A percentile compares a stretch with the other conserved stretches of the same genome.
These are phyloP conservation scores for Penicillium vulpinum DNA, from an alignment of 2,329 filamentous ascomycete species.

Conservation along the genomic window DNA sequence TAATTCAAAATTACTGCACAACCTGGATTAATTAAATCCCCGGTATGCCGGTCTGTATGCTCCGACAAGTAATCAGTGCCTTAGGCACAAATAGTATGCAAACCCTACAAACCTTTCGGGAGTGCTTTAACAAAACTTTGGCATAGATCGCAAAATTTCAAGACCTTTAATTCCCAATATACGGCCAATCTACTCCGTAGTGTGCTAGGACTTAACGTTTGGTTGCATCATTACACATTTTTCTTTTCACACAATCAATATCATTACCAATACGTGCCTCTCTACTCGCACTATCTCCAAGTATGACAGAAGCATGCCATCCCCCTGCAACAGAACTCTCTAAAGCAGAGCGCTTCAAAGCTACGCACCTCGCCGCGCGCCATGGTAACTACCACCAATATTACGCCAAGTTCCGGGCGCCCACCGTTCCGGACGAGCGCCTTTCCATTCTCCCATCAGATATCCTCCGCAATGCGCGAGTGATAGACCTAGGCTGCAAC, in stretches of 20 bases:
- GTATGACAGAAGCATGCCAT: constrained; percentile 20
- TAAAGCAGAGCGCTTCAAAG: constrained; percentile 30
- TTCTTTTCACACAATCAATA: constrained; percentile 10
- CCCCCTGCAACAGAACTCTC: constrained; percentile 20
- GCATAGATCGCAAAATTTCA: constrained; percentile 10
- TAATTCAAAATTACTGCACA: too few species aligned
- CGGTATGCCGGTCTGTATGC: too few species aligned
- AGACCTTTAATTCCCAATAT: constrained; percentile 8
- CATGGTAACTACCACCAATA: constrained; percentile 31
- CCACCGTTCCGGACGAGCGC: constrained; percentile 25
- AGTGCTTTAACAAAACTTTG: neutral
- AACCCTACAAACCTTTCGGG: constrained; percentile 6
- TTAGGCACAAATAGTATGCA: constrained; percentile 1
- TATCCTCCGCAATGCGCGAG: constrained; percentile 24
- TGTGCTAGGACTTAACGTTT: constrained; percentile 8
- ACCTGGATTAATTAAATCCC: too few species aligned
- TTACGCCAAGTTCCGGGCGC: constrained; percentile 26
- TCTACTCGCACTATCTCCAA: constrained; percentile 13
- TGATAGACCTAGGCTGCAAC: constrained; percentile 28
- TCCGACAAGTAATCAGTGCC: neutral
- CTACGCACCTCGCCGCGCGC: constrained; percentile 26
- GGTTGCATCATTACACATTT: constrained; percentile 5
- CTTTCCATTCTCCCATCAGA: constrained; percentile 27
- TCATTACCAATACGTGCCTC: constrained; percentile 6
- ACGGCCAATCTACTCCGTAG: constrained; percentile 7